phyloP scores from a whole-genome alignment of 768 basidiomycete genomes.

The Gautieria morchelliformis region DNA sequence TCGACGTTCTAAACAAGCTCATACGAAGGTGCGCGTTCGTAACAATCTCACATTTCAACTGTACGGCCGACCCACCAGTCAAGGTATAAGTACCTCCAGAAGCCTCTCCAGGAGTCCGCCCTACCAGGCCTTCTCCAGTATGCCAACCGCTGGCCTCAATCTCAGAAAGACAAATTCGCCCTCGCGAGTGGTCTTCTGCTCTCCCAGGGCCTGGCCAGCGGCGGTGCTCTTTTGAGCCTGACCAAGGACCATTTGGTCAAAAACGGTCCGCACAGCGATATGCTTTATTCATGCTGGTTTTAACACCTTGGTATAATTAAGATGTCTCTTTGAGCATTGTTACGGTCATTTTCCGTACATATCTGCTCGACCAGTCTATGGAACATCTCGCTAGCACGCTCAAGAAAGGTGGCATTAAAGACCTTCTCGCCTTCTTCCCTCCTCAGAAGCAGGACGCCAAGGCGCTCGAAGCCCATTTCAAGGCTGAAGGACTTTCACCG shows the following conservation, averaged over 20 bases:
- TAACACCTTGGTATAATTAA: slow-evolving; percentile 20
- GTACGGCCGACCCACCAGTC: slow-evolving; percentile 5
- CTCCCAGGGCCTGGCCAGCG: slow-evolving; percentile 72
- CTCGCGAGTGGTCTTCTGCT: slow-evolving; percentile 75
- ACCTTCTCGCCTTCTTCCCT: slow-evolving; percentile 84
- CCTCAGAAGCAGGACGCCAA: slow-evolving; percentile 67
- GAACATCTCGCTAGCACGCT: slow-evolving; percentile 80
- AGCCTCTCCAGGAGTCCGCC: slow-evolving; percentile 80
- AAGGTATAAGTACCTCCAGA: slow-evolving; percentile 99
- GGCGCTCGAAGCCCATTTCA: slow-evolving; percentile 80
- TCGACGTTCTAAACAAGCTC: slow-evolving; percentile 92
- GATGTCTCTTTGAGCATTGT: slow-evolving; percentile 72
- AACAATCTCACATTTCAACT: not conserved
- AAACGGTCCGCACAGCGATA: slow-evolving; percentile 48
- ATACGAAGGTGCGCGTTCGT: slow-evolving; percentile 64
- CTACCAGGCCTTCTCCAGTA: slow-evolving; percentile 84
- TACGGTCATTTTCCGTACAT: slow-evolving; percentile 72
- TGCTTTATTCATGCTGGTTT: not conserved
- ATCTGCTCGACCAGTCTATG: slow-evolving; percentile 74
- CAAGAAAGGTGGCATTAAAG: slow-evolving; percentile 77
- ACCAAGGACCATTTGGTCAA: slow-evolving; percentile 94
- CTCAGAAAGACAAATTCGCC: slow-evolving; percentile 75
- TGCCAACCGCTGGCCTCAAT: slow-evolving; percentile 71
- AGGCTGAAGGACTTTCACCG: slow-evolving; percentile 60
- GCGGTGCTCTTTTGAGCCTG: slow-evolving; percentile 69